phyloP scores from a whole-genome alignment of 176 grass and related monocot genomes.

The Aegilops speltoides region DNA sequence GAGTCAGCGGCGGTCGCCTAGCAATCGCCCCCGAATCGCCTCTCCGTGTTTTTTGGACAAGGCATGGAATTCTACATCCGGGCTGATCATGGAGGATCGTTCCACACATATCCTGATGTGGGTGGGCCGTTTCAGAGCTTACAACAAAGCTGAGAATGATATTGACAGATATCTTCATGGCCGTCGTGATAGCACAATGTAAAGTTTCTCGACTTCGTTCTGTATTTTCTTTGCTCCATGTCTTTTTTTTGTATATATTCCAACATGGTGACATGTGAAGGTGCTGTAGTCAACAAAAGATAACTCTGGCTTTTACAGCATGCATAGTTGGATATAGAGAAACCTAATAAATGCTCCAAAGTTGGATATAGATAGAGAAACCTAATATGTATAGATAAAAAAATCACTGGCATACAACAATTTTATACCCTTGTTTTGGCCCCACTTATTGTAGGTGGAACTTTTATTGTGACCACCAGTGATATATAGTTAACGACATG shows the following conservation, averaged over 20 bases:
- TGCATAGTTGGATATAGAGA: no score
- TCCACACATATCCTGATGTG: constrained; percentile 6
- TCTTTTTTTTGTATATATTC: not conserved
- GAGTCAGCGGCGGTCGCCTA: no score
- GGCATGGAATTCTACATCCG: constrained; percentile 9
- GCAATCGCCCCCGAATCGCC: no score
- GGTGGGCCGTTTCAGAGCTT: not conserved
- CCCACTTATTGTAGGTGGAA: not conserved
- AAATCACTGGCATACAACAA: not conserved
- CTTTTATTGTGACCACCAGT: not conserved
- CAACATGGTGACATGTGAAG: not conserved
- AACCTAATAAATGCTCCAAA: no score
- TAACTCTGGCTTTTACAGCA: not conserved
- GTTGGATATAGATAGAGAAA: not conserved
- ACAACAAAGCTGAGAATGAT: not conserved
- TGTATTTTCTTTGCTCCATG: not conserved
- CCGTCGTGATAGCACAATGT: not conserved
- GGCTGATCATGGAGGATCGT: not conserved
- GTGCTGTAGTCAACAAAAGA: not conserved
- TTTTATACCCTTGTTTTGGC: not conserved
- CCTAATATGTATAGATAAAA: no score
- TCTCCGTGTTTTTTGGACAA: not conserved
- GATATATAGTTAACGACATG: not conserved
- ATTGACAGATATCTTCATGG: not conserved
- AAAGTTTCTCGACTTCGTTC: not conserved